Evolutionary conservation across 441 rosid genomes (phyloP), one percentile per base, ranked within the genome.

Genomic region (Erodium texanum): DNA sequence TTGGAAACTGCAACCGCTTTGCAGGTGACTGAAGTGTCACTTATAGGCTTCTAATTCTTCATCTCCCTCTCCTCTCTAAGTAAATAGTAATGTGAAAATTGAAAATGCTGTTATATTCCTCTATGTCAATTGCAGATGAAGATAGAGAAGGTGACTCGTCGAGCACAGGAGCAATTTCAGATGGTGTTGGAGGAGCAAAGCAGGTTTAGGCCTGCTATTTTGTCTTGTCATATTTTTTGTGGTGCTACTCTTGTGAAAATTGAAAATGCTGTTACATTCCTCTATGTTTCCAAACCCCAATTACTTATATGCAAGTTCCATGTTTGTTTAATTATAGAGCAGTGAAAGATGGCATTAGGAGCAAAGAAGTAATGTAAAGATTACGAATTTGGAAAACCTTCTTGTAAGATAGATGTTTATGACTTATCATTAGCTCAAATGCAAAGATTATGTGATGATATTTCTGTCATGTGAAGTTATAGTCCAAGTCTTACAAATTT

Each of bases 111-210:
- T 16, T 18, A 19, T 8, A 54, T 18, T 59, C 32, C 23, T 72
- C 62, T 27, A 65, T 65, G 74, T 66, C 50, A 64, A 77, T 66
- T 68, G 68, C 84, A 95, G 99, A 90, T 77, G 81, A 92, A 86
- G 82, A 80, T 95, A 63, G 99, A 90, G 85, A 88, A 86, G 82
- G 98, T 92, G 78, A 92, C 99, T 80, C 96, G 98, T 68, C 79
- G 89, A 77, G 98, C 99, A 7, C 99, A 95, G 79, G 97, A 95
- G 84, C 98, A 92, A 72, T 87, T 95, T 77, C 97, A 92, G 79
- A 87, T 82, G 82, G 99, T 92, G 50, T 71, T 92, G 74, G 98
- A 95, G 83, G 99, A 89, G 71, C 88, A 92, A 78, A 89, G 97
- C 98, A 90, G 96, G 99, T 92, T 67, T 68, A 65, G 4, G 70